Percentiles rank a stretch among this genome's conserved stretches.
Evolutionary conservation across 345 rosid species (phyloP).

Genomic region (Kernera saxatilis): DNA sequence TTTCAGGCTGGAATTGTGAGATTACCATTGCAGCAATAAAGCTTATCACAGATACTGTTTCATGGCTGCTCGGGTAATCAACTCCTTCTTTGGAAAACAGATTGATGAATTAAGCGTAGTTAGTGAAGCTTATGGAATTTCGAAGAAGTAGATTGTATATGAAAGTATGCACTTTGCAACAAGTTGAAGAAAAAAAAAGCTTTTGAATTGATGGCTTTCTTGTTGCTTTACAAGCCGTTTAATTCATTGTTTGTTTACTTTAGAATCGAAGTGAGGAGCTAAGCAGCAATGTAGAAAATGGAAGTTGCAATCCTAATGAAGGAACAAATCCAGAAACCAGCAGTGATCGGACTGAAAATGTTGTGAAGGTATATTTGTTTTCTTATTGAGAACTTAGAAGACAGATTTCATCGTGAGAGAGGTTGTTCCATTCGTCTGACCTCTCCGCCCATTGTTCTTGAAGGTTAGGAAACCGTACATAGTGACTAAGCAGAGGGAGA

Average conservation of each 20-base stretch:
- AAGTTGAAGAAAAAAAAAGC: not conserved
- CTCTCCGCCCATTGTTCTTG: not conserved
- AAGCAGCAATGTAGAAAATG: conserved; percentile 19
- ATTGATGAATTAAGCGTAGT: not conserved
- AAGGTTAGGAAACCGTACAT: conserved; percentile 82
- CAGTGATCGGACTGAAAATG: not conserved
- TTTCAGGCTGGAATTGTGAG: not conserved
- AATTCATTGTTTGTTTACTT: not conserved
- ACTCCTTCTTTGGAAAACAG: not conserved
- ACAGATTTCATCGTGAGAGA: not conserved
- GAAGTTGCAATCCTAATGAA: conserved; percentile 13
- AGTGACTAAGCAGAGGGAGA: conserved; percentile 76
- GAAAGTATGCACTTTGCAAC: not conserved
- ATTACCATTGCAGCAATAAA: not conserved
- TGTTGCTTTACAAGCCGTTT: not conserved
- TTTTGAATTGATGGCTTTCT: not conserved
- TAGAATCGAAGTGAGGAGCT: conserved; percentile 25
- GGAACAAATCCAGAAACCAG: conserved; percentile 12
- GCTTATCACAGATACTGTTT: not conserved
- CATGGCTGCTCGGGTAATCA: conserved; percentile 26
- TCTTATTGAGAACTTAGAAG: not conserved
- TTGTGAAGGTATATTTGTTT: conserved; percentile 16
- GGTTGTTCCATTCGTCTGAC: not conserved
- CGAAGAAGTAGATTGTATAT: not conserved
- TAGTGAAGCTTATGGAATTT: not conserved